A percentile compares a stretch with the other conserved stretches of the same genome.
These are phyloP conservation scores for Aspergillus biplanus DNA, from an alignment of 495 filamentous ascomycete genomes.

Conservation along the genomic window DNA sequence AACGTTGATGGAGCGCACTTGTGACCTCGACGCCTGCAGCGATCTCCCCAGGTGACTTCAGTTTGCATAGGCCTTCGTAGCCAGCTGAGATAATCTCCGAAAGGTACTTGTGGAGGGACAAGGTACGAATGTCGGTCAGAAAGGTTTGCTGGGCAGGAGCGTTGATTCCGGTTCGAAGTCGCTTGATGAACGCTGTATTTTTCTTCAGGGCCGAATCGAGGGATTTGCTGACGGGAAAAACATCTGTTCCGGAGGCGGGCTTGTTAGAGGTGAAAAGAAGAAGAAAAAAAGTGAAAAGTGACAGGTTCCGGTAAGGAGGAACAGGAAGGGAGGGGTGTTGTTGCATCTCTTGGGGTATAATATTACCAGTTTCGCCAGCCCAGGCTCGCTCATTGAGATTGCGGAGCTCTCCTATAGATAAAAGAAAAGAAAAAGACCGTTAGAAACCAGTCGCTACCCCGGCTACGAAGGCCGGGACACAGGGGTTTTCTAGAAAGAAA, in stretches of 20 bases:
- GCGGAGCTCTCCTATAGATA: slow-evolving; percentile 78
- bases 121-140: slow-evolving; percentile 85
- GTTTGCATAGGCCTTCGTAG: slow-evolving; percentile 90
- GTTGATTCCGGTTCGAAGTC: slow-evolving; percentile 86
- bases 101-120: slow-evolving; percentile 95
- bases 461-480: neutral
- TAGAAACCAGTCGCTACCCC: slow-evolving; percentile 16
- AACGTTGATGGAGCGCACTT: slow-evolving; percentile 93
- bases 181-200: slow-evolving; percentile 98
- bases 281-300: neutral
- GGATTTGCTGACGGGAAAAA: slow-evolving; percentile 76
- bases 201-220: slow-evolving; percentile 98
- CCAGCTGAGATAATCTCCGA: slow-evolving; percentile 98
- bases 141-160: slow-evolving; percentile 78
- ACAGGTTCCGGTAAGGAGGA: neutral
- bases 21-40: slow-evolving; percentile 90
- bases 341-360: slow-evolving; percentile 3
- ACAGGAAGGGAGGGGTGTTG: neutral
- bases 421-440: slow-evolving; percentile 22
- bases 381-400: slow-evolving; percentile 84
- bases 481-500: neutral
- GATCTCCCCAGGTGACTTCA: slow-evolving; percentile 88
- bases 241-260: slow-evolving; percentile 53
- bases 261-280: slow-evolving; percentile 17
- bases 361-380: slow-evolving; percentile 81